Conservation (phyloP, 495 filamentous ascomycete genomes). For the Sphaerosporella brunnea region DNA sequence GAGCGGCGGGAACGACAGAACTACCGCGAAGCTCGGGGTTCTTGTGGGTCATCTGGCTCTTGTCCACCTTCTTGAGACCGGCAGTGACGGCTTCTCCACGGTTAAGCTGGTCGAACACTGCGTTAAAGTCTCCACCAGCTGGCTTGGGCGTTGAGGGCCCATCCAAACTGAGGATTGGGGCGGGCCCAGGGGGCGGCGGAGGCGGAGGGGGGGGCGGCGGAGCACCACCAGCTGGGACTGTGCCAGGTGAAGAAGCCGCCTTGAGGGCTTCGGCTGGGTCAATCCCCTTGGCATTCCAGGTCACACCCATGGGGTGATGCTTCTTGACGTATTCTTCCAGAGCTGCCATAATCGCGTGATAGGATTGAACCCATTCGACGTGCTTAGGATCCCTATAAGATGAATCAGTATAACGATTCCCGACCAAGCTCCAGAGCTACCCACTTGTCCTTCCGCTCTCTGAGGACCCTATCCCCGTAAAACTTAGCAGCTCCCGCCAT, state of each 20-base stretch:
- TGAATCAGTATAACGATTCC: too few relatives aligned
- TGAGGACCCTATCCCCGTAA: constrained; percentile 80
- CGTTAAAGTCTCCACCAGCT: constrained; percentile 44
- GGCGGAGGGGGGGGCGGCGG: constrained; percentile 46
- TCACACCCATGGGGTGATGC: constrained; percentile 58
- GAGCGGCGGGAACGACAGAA: constrained; percentile 45
- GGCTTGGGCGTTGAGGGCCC: constrained; percentile 16
- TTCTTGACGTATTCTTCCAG: constrained; percentile 65
- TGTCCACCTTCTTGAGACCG: constrained; percentile 80
- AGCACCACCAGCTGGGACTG: constrained; percentile 33
- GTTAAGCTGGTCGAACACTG: constrained; percentile 82
- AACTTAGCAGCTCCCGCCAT: constrained; percentile 64
- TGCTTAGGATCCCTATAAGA: constrained; percentile 49
- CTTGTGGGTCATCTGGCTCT: constrained; percentile 92
- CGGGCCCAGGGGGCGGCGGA: constrained; percentile 50
- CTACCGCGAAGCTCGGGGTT: constrained; percentile 74
- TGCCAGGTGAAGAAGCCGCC: constrained; percentile 34
- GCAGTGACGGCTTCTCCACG: constrained; percentile 71
- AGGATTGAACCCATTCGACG: constrained; percentile 70
- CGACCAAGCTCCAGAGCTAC: too few relatives aligned
- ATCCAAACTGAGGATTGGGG: constrained; percentile 20
- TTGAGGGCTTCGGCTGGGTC: constrained; percentile 54
- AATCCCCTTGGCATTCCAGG: constrained; percentile 74
- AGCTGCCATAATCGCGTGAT: constrained; percentile 69
- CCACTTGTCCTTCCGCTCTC: constrained; percentile 79